Evolutionary conservation across 2,329 filamentous ascomycete species (phyloP).

Genomic region (Tolypocladium album): DNA sequence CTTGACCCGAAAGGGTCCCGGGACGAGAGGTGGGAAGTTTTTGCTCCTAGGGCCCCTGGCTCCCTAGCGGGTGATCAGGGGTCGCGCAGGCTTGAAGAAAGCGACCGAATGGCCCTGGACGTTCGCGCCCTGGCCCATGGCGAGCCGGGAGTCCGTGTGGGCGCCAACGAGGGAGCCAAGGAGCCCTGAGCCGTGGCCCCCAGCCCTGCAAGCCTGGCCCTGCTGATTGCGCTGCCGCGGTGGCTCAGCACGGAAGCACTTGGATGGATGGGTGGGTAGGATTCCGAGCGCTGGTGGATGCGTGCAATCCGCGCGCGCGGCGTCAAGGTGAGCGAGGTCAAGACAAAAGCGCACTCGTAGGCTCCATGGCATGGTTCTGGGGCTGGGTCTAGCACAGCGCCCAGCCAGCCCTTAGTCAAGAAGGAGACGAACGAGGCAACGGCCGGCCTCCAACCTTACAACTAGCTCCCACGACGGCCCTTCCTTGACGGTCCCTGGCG

Average conservation of each 20-base stretch:
- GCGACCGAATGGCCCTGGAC: not conserved
- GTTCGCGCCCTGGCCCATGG: not conserved
- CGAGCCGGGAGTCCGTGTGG: not conserved
- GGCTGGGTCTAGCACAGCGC: not conserved
- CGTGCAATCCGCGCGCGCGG: not conserved
- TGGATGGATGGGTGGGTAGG: not conserved
- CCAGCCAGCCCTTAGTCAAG: not conserved
- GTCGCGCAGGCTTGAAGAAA: not conserved
- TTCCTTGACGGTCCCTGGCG: not conserved
- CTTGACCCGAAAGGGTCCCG: not conserved
- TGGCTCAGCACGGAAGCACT: not conserved
- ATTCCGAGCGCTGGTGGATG: not conserved
- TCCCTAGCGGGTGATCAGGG: constrained; percentile 1
- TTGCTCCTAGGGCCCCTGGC: not conserved
- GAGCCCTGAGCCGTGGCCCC: not conserved
- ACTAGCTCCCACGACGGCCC: not conserved
- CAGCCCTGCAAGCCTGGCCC: not conserved
- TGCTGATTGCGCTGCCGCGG: not conserved
- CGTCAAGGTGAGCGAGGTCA: not conserved
- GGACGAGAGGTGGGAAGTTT: not conserved
- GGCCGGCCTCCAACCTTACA: too few species aligned
- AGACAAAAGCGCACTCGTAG: not conserved
- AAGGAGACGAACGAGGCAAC: not conserved
- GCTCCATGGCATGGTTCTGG: not conserved
- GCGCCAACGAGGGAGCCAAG: not conserved